These are phyloP conservation scores for Perilla frutescens DNA, from an alignment of 257 asterid species.

Conservation along the genomic window DNA sequence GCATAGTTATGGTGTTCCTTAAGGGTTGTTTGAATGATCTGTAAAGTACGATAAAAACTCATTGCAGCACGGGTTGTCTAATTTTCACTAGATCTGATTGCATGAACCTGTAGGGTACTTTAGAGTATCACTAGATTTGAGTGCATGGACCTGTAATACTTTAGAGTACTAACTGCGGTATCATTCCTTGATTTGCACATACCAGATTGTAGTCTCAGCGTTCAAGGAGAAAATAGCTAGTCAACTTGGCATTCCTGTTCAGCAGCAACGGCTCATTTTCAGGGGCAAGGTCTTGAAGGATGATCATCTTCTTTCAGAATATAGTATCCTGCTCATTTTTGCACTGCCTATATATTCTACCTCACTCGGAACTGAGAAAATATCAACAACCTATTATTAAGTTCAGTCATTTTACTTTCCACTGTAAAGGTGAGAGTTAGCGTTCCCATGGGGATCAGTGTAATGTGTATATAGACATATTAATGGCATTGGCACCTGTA, in stretches of 20 bases:
- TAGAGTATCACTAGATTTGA: conserved; percentile 8
- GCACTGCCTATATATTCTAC: conserved; percentile 8
- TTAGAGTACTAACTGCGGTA: conserved; percentile 13
- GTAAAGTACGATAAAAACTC: neutral
- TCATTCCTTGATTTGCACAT: conserved; percentile 24
- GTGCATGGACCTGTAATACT: neutral
- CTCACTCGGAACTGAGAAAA: neutral
- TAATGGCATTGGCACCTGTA: neutral
- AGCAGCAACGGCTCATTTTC: conserved; percentile 82
- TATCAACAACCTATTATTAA: neutral
- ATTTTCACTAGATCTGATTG: neutral
- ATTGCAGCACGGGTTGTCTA: neutral
- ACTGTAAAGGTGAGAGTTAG: conserved; percentile 7
- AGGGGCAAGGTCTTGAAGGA: conserved; percentile 91
- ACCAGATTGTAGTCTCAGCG: conserved; percentile 68
- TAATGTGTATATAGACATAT: neutral
- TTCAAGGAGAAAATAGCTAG: conserved; percentile 82
- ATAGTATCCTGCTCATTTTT: conserved; percentile 61
- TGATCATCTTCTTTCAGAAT: conserved; percentile 71
- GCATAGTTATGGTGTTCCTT: neutral
- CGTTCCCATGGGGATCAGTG: neutral
- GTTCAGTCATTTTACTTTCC: neutral
- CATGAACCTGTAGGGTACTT: conserved; percentile 7
- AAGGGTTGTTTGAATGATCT: neutral
- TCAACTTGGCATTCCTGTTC: conserved; percentile 78